A percentile compares a stretch with the other conserved stretches of the same genome.
Conservation (phyloP, 805 yeast species). For the Lachancea lanzarotensis region DNA sequence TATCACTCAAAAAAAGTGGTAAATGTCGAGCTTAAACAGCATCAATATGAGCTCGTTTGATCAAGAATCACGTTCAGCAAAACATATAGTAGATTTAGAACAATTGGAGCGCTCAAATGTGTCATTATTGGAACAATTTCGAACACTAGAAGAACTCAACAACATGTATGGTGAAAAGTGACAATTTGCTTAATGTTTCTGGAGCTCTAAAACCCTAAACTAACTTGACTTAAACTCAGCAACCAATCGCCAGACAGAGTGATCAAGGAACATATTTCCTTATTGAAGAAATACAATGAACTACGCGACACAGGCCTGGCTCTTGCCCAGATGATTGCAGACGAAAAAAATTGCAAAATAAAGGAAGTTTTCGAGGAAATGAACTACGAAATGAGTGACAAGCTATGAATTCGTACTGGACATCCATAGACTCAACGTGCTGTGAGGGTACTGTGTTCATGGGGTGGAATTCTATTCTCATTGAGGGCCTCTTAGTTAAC, state of each 20-base stretch:
- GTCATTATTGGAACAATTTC: not conserved
- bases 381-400: constrained; percentile 31
- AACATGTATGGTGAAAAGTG: not conserved
- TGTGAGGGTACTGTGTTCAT: too few species aligned
- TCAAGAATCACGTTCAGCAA: not conserved
- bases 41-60: not conserved
- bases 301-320: constrained; percentile 55
- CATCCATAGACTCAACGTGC: too few species aligned
- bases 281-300: constrained; percentile 54
- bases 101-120: not conserved
- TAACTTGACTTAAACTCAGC: too few species aligned
- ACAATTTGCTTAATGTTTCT: too few species aligned
- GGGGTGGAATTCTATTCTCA: too few species aligned
- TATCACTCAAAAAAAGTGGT: not conserved
- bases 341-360: constrained; percentile 43
- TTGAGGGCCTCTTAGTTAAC: too few species aligned
- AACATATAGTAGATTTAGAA: not conserved
- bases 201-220: too few species aligned
- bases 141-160: not conserved
- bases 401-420: too few species aligned
- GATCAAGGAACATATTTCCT: constrained; percentile 45
- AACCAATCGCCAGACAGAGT: constrained; percentile 35
- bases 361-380: constrained; percentile 48
- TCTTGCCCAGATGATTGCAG: constrained; percentile 53
- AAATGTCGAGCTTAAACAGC: not conserved